phyloP scores from a whole-genome alignment of 148 eudicot species.

The Selenicereus undatus region DNA sequence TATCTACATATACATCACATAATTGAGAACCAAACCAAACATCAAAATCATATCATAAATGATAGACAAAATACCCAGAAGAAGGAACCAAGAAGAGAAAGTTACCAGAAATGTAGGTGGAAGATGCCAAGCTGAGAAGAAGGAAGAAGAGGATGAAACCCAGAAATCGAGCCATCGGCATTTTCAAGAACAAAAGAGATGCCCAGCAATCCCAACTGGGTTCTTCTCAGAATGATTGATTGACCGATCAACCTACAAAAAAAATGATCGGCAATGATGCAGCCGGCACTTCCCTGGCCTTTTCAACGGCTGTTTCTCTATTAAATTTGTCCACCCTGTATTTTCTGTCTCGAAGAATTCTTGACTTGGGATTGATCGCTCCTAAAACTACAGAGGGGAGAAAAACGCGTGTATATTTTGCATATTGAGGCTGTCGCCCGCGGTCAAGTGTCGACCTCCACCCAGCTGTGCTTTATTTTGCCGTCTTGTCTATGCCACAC shows the following conservation, averaged over 20 bases:
- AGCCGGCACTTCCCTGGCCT: background rate
- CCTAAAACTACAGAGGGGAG: background rate
- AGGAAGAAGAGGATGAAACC: conserved; percentile 48
- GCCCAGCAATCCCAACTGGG: background rate
- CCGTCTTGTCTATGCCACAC: too few relatives aligned
- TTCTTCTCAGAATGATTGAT: background rate
- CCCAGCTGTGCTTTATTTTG: too few relatives aligned
- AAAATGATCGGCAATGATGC: conserved; percentile 20
- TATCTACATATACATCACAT: conserved; percentile 31
- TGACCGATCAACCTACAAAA: conserved; percentile 12
- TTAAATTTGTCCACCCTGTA: background rate
- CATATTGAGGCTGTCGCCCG: too few relatives aligned
- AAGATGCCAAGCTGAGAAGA: conserved; percentile 44
- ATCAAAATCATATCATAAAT: background rate
- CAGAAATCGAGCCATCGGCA: conserved; percentile 37
- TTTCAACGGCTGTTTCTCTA: background rate
- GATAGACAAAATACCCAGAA: background rate
- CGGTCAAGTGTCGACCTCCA: too few relatives aligned
- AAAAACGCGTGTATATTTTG: conserved; percentile 4
- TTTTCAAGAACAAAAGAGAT: conserved; percentile 15
- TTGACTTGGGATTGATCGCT: background rate
- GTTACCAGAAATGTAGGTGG: conserved; percentile 47
- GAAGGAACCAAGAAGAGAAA: background rate
- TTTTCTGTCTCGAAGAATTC: background rate
- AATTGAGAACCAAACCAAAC: conserved; percentile 2